Evolutionary conservation across 2,329 filamentous ascomycete genomes (phyloP), one percentile per base, ranked within the genome.

Genomic region (Cordyceps tenuipes): DNA sequence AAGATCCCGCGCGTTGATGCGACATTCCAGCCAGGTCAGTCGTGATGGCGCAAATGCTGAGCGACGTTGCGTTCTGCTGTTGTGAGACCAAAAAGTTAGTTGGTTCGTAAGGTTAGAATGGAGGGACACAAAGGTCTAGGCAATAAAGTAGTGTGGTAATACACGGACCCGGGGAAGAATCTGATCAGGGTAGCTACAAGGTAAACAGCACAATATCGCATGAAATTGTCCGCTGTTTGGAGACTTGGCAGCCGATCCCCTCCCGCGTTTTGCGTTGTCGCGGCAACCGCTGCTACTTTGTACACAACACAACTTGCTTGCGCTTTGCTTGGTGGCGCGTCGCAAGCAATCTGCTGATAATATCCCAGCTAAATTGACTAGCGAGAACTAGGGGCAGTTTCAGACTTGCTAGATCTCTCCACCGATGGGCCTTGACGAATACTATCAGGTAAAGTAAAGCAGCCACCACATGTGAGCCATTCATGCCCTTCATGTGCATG

Each of bases 331-430:
- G n/a, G n/a, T n/a, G n/a, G n/a, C n/a, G n/a, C n/a, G n/a, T n/a
- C n/a, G n/a, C 23, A 31, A 17, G 8, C 49, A 52, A 39, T 31
- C 2, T 9, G 34, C 47, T 21, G 21, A 9, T 29, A 53, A 29
- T 34, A 5, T 7, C 36, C 21, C 8, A 8, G 13, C n/a, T 17
- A 9, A 50, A 13, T 41, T 31, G 19, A 23, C 29, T 5, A 51
- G 54, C 39, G 5, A 36, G 7, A 19, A 26, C 50, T 60, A 60
- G 58, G 34, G 58, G 51, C 58, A 52, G 58, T 60, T 60, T 60
- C 58, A 60, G 57, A 60, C 43, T 60, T 19, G 43, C 43, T 34
- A 15, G 17, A 12, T 60, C 50, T 47, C 31, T 29, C 44, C 44
- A 55, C 58, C 49, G 31, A 55, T 26, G 50, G 34, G 58, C 43